Evolutionary conservation across 257 asterid genomes (phyloP), one percentile per base, ranked within the genome.

Genomic region (Jacaranda copaia): DNA sequence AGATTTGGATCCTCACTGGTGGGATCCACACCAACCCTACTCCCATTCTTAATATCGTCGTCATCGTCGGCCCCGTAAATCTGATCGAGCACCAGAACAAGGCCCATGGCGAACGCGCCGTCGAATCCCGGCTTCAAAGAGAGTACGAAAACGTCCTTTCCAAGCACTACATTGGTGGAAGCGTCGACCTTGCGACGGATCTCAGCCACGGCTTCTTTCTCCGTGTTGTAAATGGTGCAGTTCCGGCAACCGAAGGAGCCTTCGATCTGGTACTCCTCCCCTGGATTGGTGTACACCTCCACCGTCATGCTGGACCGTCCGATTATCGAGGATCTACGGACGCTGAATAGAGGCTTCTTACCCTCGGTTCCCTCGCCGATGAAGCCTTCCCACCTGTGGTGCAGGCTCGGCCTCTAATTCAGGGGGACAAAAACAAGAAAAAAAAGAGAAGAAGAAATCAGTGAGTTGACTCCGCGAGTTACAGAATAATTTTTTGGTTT

Each of bases 321-420:
- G 83, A 90, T 83, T 38, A 90, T 85, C 53, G 96, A 88, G 1
- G 96, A 90, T 73, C 96, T 73, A 15, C 91, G 88, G 13, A 88
- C 90, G 88, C 96, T 86, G 87, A 90, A 90, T 51, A 90, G 49
- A 55, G 96, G 90, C 65, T 82, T 84, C 73, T 84, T 83, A 55
- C 91, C 91, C 2, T 88, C 93, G 8, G 70, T 36, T 13, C 89
- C 69, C 77, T 90, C 96, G 55, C 93, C 96, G 63, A 55, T 5
- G 84, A 81, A 90, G n/a, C 96, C 96, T 79, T 90, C 93, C 96
- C 96, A 90, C 55, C 96, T 68, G 51, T 87, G 88, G 81, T 90
- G 96, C 74, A 90, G 82, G 66, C 93, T 90, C 52, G 93, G 93
- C 84, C 91, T 78, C 96, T 90, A 72, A 40, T 39, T 55, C 76